These are phyloP conservation scores for Coemansia reversa DNA, from an alignment of 192 early-diverging fungal genomes.

Conservation along the genomic window DNA sequence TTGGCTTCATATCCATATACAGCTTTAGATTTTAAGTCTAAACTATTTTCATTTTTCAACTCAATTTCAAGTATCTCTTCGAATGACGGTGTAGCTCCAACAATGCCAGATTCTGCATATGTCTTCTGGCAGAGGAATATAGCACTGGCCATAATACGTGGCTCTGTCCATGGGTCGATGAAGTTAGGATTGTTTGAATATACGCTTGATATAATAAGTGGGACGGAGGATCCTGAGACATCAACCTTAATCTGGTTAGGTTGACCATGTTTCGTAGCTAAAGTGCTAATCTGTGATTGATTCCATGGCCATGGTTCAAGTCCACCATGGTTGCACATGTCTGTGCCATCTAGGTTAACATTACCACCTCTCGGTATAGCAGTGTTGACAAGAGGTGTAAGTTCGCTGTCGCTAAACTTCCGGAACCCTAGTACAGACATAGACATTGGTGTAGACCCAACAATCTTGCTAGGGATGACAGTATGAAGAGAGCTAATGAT, in stretches of 20 bases:
- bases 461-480: neutral
- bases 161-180: slow-evolving; percentile 32
- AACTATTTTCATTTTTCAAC: neutral
- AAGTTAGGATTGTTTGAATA: slow-evolving; percentile 9
- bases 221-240: neutral
- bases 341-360: neutral
- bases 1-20: no score
- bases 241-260: slow-evolving; percentile 8
- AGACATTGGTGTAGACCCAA: neutral
- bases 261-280: slow-evolving; percentile 8
- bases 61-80: slow-evolving; percentile 1
- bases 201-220: slow-evolving; percentile 18
- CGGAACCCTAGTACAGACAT: slow-evolving; percentile 12
- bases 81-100: slow-evolving; percentile 14
- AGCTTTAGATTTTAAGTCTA: no score
- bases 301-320: slow-evolving; percentile 41
- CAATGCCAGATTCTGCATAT: slow-evolving; percentile 11
- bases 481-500: slow-evolving; percentile 22
- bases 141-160: slow-evolving; percentile 18
- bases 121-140: slow-evolving; percentile 18
- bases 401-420: slow-evolving; percentile 12
- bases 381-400: neutral
- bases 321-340: slow-evolving; percentile 18
- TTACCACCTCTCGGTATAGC: slow-evolving; percentile 17
- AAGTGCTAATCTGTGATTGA: neutral